Evolutionary conservation across 805 yeast species (phyloP), one percentile per base, ranked within the genome.

Genomic region (Suhomyces sp.): DNA sequence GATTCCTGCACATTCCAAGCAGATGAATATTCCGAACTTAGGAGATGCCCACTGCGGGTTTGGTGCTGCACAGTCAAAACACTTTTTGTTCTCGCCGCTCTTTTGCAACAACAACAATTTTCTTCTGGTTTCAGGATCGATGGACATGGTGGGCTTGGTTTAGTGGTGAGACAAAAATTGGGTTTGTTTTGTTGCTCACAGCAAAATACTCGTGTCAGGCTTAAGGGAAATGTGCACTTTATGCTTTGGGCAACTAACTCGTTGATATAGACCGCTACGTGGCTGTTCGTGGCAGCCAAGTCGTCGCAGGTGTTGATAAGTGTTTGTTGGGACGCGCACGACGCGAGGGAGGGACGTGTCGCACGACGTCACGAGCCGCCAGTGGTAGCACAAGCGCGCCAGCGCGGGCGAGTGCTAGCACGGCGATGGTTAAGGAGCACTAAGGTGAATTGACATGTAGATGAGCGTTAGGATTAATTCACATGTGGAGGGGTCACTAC

Each of bases 1-100:
- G 51, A 87, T 77, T 44, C 99, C 99, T 17, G 99, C 99, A 76
- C 99, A 94, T 67, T 94, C 99, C 40, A 94, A 80, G 71, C 99
- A 94, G 65, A 94, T 93, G 71, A 92, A 94, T 54, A 94, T 88
- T 54, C 99, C 99, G 72, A 93, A 91, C 70, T 94, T 94, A 35
- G 98, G 98, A 12, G 97, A 90, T 1, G 98, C 97, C 99, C 99
- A 94, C 69, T 94, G 99, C 8, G 99, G 99, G 67, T 92, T 93
- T 53, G 96, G 97, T 1, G 97, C 96, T 37, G 76, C 79, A 71
- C 99, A 94, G 68, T 94, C 99, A 68, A 90, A 87, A 71, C 99
- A 94, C 68, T 83, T 85, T 73, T 87, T 90, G 76, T 91, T 90
- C 12, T 77, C 86, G 24, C 93, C 96, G 45, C 77, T 76, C 66